A percentile compares a stretch with the other conserved stretches of the same genome.
phyloP scores from a whole-genome alignment of 2,329 filamentous ascomycete genomes.

The Aspergillus calidoustus region DNA sequence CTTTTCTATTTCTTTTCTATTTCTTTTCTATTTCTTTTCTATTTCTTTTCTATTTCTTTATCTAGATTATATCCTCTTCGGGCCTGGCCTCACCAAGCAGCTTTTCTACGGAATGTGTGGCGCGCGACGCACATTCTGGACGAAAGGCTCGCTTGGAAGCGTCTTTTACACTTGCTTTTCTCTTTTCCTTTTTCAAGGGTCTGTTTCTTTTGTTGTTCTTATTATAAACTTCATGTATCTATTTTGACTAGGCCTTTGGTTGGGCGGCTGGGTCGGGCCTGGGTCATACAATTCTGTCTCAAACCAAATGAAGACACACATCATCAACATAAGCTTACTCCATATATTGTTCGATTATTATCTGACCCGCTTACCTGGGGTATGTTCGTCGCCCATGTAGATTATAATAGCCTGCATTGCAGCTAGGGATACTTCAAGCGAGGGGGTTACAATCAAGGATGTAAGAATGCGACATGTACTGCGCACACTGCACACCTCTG shows the following conservation, averaged over 20 bases:
- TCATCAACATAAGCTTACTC: not conserved
- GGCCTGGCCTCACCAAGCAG: not conserved
- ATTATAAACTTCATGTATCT: not conserved
- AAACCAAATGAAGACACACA: not conserved
- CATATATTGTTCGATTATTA: not conserved
- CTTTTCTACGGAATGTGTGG: not conserved
- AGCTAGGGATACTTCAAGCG: not conserved
- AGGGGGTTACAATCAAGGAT: not conserved
- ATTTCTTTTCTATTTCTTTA: not conserved
- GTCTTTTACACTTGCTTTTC: not conserved
- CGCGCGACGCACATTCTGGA: not conserved
- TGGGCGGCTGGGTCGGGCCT: slow-evolving; percentile 5
- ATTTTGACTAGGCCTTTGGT: not conserved
- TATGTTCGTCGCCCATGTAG: not conserved
- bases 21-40: not conserved
- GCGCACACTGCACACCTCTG: not conserved
- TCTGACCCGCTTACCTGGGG: not conserved
- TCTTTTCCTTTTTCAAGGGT: not conserved
- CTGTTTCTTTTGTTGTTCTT: not conserved
- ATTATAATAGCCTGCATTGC: not conserved
- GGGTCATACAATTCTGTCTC: not conserved
- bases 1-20: not conserved
- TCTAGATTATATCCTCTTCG: not conserved
- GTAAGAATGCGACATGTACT: not conserved
- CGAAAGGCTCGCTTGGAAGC: not conserved